These are phyloP conservation scores for Neovahlkampfia damariscottae DNA, from an alignment of 78 protist species.

Conservation along the genomic window DNA sequence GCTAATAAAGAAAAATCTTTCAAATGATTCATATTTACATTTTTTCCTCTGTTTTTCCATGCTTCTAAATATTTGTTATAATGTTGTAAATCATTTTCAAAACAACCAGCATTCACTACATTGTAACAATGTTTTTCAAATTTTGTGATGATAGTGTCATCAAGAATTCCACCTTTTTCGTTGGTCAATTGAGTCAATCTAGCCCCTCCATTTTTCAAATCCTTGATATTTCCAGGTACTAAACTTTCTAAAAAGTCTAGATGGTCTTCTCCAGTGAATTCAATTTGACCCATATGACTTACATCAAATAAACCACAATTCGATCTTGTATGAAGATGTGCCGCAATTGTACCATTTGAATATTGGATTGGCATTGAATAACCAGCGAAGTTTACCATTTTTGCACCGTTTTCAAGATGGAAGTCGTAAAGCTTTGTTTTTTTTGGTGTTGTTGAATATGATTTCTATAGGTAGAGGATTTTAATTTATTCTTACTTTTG, in stretches of 20 bases:
- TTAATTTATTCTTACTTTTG: too few species aligned
- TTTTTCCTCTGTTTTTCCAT: slow-evolving; percentile 17
- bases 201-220: slow-evolving; percentile 9
- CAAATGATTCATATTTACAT: slow-evolving; percentile 28
- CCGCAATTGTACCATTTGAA: slow-evolving; percentile 30
- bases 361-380: slow-evolving; percentile 81
- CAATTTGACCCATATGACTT: slow-evolving; percentile 83
- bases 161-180: slow-evolving; percentile 88
- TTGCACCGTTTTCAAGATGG: slow-evolving; percentile 67
- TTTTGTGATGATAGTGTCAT: slow-evolving; percentile 74
- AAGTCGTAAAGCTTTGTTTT: slow-evolving; percentile 65
- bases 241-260: slow-evolving; percentile 65
- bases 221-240: slow-evolving; percentile 45
- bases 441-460: too few species aligned
- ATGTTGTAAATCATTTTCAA: slow-evolving; percentile 75
- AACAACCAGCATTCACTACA: slow-evolving; percentile 91
- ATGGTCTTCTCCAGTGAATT: slow-evolving; percentile 68
- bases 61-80: background rate
- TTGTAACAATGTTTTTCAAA: slow-evolving; percentile 52
- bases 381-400: slow-evolving; percentile 83
- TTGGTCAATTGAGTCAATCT: slow-evolving; percentile 48
- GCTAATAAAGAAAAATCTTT: slow-evolving; percentile 43
- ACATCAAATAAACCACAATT: slow-evolving; percentile 80
- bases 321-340: slow-evolving; percentile 54
- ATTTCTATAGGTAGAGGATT: too few species aligned